These are phyloP conservation scores for Leucosporidium yakuticum DNA, from an alignment of 768 basidiomycete species.

Conservation along the genomic window DNA sequence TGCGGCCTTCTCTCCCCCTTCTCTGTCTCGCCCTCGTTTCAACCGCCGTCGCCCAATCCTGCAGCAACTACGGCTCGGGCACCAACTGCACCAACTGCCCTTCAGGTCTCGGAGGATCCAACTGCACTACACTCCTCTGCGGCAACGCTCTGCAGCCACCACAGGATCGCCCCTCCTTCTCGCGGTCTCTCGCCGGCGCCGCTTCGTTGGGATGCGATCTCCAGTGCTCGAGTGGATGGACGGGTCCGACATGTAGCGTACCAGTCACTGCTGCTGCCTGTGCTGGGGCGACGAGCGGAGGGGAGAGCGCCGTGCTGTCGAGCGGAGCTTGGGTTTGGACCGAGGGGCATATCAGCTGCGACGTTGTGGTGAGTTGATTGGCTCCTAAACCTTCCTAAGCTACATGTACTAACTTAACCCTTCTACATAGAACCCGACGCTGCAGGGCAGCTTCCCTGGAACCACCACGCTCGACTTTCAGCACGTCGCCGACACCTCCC, in stretches of 20 bases:
- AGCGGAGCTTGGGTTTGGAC: slow-evolving; percentile 56
- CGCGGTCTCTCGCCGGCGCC: slow-evolving; percentile 4
- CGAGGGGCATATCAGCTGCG: slow-evolving; percentile 75
- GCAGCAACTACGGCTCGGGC: slow-evolving; percentile 63
- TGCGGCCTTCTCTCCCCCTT: too few species aligned
- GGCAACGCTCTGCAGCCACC: slow-evolving; percentile 64
- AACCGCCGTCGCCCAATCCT: slow-evolving; percentile 40
- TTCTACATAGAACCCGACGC: slow-evolving; percentile 64
- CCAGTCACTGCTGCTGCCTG: slow-evolving; percentile 66
- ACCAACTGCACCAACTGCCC: slow-evolving; percentile 68
- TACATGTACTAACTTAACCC: background rate
- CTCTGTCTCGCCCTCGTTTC: too few species aligned
- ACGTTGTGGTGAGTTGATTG: slow-evolving; percentile 67
- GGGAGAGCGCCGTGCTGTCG: background rate
- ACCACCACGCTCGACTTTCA: slow-evolving; percentile 68
- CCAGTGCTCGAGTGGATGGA: slow-evolving; percentile 58
- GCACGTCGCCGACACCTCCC: slow-evolving; percentile 62
- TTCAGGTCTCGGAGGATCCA: slow-evolving; percentile 67
- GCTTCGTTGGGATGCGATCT: slow-evolving; percentile 30
- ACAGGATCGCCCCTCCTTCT: slow-evolving; percentile 50
- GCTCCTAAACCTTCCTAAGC: background rate
- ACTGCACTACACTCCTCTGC: slow-evolving; percentile 65
- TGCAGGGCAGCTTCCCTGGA: slow-evolving; percentile 69
- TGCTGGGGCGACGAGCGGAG: slow-evolving; percentile 52
- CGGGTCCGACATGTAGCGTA: slow-evolving; percentile 63